Percentiles rank a stretch among this genome's conserved stretches.
phyloP scores from a whole-genome alignment of 768 basidiomycete genomes.

The Gautieria morchelliformis region DNA sequence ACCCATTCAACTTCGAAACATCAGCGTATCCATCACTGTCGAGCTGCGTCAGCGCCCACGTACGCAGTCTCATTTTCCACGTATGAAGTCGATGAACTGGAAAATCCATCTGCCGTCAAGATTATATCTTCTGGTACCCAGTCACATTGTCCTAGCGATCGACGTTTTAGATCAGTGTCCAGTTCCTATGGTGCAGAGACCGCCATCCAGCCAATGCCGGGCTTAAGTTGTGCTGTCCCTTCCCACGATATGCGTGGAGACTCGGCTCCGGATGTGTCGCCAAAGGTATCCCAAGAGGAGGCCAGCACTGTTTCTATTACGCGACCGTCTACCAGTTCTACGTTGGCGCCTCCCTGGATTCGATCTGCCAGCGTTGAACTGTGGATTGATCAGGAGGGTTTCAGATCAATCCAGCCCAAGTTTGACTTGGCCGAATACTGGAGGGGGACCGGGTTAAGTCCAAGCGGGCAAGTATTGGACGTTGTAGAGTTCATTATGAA shows the following conservation, averaged over 20 bases:
- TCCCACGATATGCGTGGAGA: background rate
- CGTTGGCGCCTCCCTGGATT: background rate
- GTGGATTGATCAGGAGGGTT: conserved; percentile 79
- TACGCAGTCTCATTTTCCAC: background rate
- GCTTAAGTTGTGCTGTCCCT: background rate
- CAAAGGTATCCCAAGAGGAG: no score
- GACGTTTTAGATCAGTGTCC: background rate
- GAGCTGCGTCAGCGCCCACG: background rate
- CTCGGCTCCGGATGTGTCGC: background rate
- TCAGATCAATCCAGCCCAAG: conserved; percentile 48
- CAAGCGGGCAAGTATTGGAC: conserved; percentile 22
- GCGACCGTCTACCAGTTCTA: background rate
- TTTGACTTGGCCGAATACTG: conserved; percentile 52
- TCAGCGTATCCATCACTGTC: background rate
- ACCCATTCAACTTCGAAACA: background rate
- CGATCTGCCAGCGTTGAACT: conserved; percentile 35
- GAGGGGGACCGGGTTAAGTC: conserved; percentile 20
- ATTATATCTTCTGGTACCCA: background rate
- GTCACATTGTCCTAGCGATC: background rate
- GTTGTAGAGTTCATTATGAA: conserved; percentile 59
- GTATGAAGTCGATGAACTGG: background rate
- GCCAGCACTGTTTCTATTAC: background rate
- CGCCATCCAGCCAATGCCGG: background rate
- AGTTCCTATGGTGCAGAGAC: background rate
- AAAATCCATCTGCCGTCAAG: background rate